These are phyloP conservation scores for Chlorociboria aeruginascens DNA, from an alignment of 495 filamentous ascomycete species.

Conservation along the genomic window DNA sequence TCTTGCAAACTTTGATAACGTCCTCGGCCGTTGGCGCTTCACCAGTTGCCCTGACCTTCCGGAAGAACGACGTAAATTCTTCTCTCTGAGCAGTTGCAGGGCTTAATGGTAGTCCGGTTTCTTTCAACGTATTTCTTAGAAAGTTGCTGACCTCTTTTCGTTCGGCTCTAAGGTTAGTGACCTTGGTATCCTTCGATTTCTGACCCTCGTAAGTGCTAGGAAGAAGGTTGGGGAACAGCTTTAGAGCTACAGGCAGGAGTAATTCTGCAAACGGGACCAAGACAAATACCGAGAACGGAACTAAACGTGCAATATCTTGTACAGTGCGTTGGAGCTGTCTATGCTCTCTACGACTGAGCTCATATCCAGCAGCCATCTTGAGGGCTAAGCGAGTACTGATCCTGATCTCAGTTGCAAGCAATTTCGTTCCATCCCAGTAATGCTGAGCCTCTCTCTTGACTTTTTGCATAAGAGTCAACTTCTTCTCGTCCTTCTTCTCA, in stretches of 20 bases:
- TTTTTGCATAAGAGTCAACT: constrained; percentile 79
- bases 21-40: constrained; percentile 79
- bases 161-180: constrained; percentile 66
- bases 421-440: constrained; percentile 99
- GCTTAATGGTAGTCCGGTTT: constrained; percentile 83
- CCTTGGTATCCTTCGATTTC: constrained; percentile 79
- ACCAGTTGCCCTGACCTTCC: constrained; percentile 85
- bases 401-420: constrained; percentile 81
- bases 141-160: constrained; percentile 92
- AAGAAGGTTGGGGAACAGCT: constrained; percentile 90
- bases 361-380: constrained; percentile 97
- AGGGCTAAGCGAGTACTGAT: constrained; percentile 84
- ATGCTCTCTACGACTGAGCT: constrained; percentile 86
- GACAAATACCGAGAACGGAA: constrained; percentile 94
- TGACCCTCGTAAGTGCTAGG: constrained; percentile 95
- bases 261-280: constrained; percentile 95
- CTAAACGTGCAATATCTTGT: constrained; percentile 81
- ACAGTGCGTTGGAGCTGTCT: constrained; percentile 87
- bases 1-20: constrained; percentile 98
- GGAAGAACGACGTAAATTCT: constrained; percentile 96
- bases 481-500: constrained; percentile 72
- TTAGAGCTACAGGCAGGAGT: constrained; percentile 85
- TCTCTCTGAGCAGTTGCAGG: constrained; percentile 79
- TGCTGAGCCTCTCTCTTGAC: constrained; percentile 85
- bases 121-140: constrained; percentile 77